Percentiles rank a stretch among this genome's conserved stretches.
Evolutionary conservation across 116 monocot species (phyloP).

Genomic region (Zostera marina): DNA sequence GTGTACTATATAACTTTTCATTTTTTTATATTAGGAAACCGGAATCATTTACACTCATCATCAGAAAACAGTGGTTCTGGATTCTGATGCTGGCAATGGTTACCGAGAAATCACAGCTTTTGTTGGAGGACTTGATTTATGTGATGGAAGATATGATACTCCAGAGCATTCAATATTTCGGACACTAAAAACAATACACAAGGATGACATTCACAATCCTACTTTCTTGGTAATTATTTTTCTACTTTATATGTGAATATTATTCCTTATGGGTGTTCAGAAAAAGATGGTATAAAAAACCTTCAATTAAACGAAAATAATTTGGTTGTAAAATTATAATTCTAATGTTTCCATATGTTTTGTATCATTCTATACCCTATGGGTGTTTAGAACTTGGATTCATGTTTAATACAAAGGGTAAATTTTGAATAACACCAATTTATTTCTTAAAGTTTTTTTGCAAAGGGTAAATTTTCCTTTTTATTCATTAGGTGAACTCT

Average conservation of each 20-base stretch:
- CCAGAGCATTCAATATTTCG: slow-evolving; percentile 59
- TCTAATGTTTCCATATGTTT: no score
- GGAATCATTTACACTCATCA: slow-evolving; percentile 87
- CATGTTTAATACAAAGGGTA: no score
- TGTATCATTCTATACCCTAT: no score
- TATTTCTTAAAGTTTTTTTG: no score
- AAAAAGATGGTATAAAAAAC: no score
- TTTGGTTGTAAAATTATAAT: no score
- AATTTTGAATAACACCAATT: no score
- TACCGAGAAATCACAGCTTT: slow-evolving; percentile 70
- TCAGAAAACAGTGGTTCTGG: slow-evolving; percentile 85
- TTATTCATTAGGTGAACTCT: no score
- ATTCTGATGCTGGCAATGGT: slow-evolving; percentile 62
- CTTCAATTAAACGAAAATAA: no score
- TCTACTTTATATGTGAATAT: neutral
- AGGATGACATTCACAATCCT: slow-evolving; percentile 85
- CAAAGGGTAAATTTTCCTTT: no score
- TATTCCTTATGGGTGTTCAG: neutral
- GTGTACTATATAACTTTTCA: neutral
- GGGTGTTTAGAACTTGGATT: no score
- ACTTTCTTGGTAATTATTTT: slow-evolving; percentile 43
- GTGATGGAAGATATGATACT: slow-evolving; percentile 85
- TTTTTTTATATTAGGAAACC: slow-evolving; percentile 45
- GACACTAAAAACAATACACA: slow-evolving; percentile 68
- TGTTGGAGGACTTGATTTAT: slow-evolving; percentile 87